Percentiles rank a stretch among this genome's conserved stretches.
phyloP scores from a whole-genome alignment of 805 yeast genomes.

The Kodamaea kakaduensis region DNA sequence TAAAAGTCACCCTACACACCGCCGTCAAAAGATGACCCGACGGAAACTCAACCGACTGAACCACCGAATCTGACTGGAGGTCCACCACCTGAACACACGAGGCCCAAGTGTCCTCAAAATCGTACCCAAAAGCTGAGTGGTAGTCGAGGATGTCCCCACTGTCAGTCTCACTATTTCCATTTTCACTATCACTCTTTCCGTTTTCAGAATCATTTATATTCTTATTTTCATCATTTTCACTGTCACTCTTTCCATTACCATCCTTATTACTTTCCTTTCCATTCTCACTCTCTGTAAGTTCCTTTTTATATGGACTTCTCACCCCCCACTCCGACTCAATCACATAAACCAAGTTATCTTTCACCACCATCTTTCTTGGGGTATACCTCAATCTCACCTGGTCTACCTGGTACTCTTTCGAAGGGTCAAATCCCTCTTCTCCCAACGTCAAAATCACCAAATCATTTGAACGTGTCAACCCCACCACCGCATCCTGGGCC shows the following conservation, averaged over 20 bases:
- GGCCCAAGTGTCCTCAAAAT: slow-evolving; percentile 36
- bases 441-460: slow-evolving; percentile 57
- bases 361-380: slow-evolving; percentile 42
- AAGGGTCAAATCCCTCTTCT: slow-evolving; percentile 29
- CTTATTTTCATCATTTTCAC: background rate
- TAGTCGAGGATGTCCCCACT: background rate
- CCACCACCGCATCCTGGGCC: slow-evolving; percentile 60
- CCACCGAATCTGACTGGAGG: slow-evolving; percentile 25
- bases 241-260: slow-evolving; percentile 17
- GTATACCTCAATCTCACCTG: slow-evolving; percentile 45
- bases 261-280: slow-evolving; percentile 10
- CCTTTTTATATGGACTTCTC: slow-evolving; percentile 24
- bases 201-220: background rate
- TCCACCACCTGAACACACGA: slow-evolving; percentile 54
- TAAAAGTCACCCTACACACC: slow-evolving; percentile 31
- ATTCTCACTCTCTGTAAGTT: slow-evolving; percentile 10
- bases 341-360: slow-evolving; percentile 31
- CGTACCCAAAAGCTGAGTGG: slow-evolving; percentile 42
- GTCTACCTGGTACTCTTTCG: slow-evolving; percentile 24
- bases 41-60: slow-evolving; percentile 43
- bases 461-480: slow-evolving; percentile 44
- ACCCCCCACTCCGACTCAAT: slow-evolving; percentile 44
- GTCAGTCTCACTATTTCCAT: background rate
- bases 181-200: background rate
- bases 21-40: slow-evolving; percentile 42